Conservation (phyloP, 257 asterid genomes). For the Handroanthus guayacan region DNA sequence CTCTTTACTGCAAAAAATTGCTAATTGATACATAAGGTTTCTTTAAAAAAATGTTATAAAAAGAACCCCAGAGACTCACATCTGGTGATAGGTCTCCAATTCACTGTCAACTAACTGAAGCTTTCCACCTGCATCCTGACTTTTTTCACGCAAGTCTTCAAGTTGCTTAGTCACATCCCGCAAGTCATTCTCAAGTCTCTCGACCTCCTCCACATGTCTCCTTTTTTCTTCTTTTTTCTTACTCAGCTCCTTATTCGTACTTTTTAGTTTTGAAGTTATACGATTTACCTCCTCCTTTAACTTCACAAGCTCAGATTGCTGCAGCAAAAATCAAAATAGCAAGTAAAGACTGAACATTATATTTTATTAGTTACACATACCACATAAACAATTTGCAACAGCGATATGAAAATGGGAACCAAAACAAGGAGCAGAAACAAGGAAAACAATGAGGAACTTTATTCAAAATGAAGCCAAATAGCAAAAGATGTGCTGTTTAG, state of each 20-base stretch:
- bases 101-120: constrained; percentile 96
- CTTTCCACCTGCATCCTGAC: constrained; percentile 85
- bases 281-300: constrained; percentile 90
- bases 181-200: constrained; percentile 86
- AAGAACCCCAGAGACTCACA: constrained; percentile 62
- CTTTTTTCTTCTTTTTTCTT: constrained; percentile 82
- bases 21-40: constrained; percentile 24
- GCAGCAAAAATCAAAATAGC: constrained; percentile 36
- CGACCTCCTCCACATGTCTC: constrained; percentile 71
- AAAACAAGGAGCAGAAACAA: constrained; percentile 24
- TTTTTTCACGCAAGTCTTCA: constrained; percentile 79
- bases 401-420: constrained; percentile 20
- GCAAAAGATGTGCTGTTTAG: too few relatives aligned
- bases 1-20: constrained; percentile 76
- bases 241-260: constrained; percentile 73
- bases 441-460: not conserved
- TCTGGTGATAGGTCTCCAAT: constrained; percentile 87
- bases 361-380: constrained; percentile 13
- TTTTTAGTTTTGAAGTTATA: constrained; percentile 73
- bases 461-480: not conserved
- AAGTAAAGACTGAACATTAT: not conserved
- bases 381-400: constrained; percentile 15
- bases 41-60: constrained; percentile 17
- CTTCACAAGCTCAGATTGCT: constrained; percentile 97
- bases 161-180: constrained; percentile 76